These are phyloP conservation scores for Aspergillus sojae DNA, from an alignment of 2,329 filamentous ascomycete genomes.

Conservation along the genomic window DNA sequence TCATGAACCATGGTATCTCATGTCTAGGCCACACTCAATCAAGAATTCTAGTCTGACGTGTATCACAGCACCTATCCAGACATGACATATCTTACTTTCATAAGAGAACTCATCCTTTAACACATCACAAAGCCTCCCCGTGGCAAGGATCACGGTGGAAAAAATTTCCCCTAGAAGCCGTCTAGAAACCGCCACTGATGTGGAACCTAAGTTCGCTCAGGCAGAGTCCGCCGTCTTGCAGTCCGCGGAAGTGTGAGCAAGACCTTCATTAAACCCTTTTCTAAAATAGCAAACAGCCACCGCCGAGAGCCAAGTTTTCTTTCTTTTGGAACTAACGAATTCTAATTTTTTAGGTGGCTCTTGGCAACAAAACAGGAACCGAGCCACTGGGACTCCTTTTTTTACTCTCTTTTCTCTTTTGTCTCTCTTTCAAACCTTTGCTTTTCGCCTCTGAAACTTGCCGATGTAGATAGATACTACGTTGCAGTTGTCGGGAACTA, in stretches of 20 bases:
- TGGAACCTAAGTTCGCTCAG: background rate
- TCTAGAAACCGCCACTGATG: background rate
- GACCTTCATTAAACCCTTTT: background rate
- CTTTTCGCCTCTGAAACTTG: background rate
- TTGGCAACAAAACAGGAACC: background rate
- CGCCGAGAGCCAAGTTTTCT: background rate
- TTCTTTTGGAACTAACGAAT: background rate
- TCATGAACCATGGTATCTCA: background rate
- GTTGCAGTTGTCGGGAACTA: background rate
- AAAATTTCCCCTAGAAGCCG: background rate
- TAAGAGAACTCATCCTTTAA: background rate
- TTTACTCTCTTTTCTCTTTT: background rate
- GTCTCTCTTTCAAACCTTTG: background rate
- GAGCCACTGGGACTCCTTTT: background rate
- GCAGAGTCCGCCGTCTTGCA: background rate
- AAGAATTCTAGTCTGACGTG: background rate
- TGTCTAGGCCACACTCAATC: background rate
- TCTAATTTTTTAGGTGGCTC: background rate
- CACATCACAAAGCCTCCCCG: background rate
- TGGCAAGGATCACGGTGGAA: background rate
- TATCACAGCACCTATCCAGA: too few relatives aligned
- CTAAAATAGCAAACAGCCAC: background rate
- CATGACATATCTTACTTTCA: background rate
- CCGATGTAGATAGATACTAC: background rate
- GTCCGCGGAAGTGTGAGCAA: background rate